Percentiles rank a stretch among this genome's conserved stretches.
Conservation (phyloP, 257 asterid genomes). For the Ilex asprella region DNA sequence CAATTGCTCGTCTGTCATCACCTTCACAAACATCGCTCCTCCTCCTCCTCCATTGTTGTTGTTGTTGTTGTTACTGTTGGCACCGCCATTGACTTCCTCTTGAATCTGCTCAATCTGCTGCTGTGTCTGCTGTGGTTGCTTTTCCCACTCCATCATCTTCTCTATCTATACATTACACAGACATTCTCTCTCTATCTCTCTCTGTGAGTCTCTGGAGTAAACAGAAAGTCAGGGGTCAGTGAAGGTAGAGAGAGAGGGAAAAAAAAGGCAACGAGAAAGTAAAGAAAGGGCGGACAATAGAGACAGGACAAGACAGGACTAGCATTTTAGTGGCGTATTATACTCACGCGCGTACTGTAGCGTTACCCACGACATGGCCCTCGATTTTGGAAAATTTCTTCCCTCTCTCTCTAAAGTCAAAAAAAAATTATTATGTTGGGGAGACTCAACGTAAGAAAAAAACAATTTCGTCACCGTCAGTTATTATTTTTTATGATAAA, state of each 20-base stretch:
- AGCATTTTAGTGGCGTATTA: too few species aligned
- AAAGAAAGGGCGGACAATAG: constrained; percentile 23
- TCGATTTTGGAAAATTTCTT: too few species aligned
- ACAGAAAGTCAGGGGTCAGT: constrained; percentile 4
- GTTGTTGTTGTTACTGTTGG: constrained; percentile 14
- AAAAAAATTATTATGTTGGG: too few species aligned
- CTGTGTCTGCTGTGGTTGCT: constrained; percentile 16
- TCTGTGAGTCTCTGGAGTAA: background rate
- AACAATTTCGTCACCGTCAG: too few species aligned
- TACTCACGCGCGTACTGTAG: too few species aligned
- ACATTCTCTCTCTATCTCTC: constrained; percentile 7
- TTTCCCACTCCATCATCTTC: constrained; percentile 38
- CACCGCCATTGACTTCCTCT: constrained; percentile 37
- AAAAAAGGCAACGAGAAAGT: constrained; percentile 38
- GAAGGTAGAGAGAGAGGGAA: constrained; percentile 9
- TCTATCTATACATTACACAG: background rate
- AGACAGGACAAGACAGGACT: background rate
- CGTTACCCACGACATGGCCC: too few species aligned
- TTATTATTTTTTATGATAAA: too few species aligned
- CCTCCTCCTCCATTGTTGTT: constrained; percentile 27
- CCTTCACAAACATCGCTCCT: constrained; percentile 60
- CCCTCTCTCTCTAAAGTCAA: too few species aligned
- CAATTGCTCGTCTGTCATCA: constrained; percentile 99
- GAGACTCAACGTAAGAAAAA: too few species aligned
- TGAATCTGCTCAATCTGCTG: constrained; percentile 24